Evolutionary conservation across 2,329 filamentous ascomycete genomes (phyloP), one percentile per base, ranked within the genome.

Genomic region (Beauveria sp.): DNA sequence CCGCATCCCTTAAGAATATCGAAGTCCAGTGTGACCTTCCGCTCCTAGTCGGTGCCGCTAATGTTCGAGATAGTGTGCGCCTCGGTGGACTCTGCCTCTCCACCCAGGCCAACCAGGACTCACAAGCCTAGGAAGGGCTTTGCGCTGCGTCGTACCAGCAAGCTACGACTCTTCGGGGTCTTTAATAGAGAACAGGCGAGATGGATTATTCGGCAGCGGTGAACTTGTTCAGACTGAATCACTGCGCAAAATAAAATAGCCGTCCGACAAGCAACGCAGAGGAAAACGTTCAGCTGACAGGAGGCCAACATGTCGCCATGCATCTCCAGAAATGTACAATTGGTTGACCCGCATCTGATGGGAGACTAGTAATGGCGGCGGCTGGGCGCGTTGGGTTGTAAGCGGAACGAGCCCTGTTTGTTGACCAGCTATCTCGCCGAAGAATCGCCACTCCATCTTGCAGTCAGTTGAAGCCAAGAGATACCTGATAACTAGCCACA

Each of bases 301-400:
- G n/a, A 12, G 34, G 34, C 12, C 34, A 37, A 37, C 37, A 59
- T 59, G 56, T 52, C 48, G 56, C 56, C 37, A 59, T 59, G 18
- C n/a, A 34, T 44, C 47, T 59, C 56, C 56, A 52, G 47, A 52
- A 59, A 59, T 46, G 9, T 46, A 46, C 56, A 52, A 59, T 59
- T 10, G 46, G 34, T 40, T 14, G 56, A 46, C 56, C 56, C 56
- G 56, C 56, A 52, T 34, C 20, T 34, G 41, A 51, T 12, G 26
- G 24, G 55, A 18, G 16, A 50, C 9, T 30, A 26, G 37, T 20
- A 30, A 34, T 43, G 16, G 44, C 34, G 55, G 34, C 37, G 30
- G 54, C 41, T 46, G 41, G 24, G 28, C 2, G 43, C 20, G 53
- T 30, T 30, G 40, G 10, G 24, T 46, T 18, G 53, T n/a, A 37